phyloP scores from a whole-genome alignment of 2,329 filamentous ascomycete species.

The Colletotrichum spaethianum region DNA sequence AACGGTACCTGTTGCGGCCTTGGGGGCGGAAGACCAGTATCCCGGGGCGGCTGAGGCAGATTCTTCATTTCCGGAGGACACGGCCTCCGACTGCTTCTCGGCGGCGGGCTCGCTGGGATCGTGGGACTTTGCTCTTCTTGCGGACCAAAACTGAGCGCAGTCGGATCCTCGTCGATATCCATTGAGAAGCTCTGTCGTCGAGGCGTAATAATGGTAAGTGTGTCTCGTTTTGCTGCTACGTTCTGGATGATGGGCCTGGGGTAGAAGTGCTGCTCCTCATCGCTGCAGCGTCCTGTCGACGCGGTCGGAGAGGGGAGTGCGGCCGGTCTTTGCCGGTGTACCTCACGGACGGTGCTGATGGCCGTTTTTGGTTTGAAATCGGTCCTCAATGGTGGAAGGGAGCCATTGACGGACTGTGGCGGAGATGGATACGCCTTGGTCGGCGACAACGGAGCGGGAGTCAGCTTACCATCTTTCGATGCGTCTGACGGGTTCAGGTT shows the following conservation, averaged over 20 bases:
- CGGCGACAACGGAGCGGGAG: conserved; percentile 38
- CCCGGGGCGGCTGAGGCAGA: conserved; percentile 5
- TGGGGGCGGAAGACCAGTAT: conserved; percentile 13
- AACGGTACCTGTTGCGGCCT: conserved; percentile 30
- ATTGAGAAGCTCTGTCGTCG: conserved; percentile 64
- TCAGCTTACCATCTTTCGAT: conserved; percentile 16
- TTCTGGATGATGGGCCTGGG: conserved; percentile 61
- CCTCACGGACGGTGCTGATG: conserved; percentile 46
- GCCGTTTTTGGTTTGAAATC: conserved; percentile 40
- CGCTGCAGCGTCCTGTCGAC: conserved; percentile 56
- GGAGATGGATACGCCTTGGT: conserved; percentile 49
- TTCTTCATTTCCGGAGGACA: conserved; percentile 31
- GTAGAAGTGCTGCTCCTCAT: conserved; percentile 53
- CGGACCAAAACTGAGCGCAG: conserved; percentile 21
- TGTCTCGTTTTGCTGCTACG: conserved; percentile 66
- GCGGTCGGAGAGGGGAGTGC: conserved; percentile 60
- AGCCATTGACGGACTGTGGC: conserved; percentile 51
- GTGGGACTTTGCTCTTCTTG: neutral
- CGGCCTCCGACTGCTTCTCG: conserved; percentile 39
- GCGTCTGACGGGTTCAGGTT: conserved; percentile 45
- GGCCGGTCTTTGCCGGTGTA: conserved; percentile 47
- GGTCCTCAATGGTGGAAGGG: conserved; percentile 40
- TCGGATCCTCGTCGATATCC: conserved; percentile 56
- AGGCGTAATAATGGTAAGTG: conserved; percentile 61
- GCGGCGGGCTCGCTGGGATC: conserved; percentile 25